A percentile compares a stretch with the other conserved stretches of the same genome.
Conservation (phyloP, 2,329 filamentous ascomycete species). For the Thielaviopsis musarum region DNA sequence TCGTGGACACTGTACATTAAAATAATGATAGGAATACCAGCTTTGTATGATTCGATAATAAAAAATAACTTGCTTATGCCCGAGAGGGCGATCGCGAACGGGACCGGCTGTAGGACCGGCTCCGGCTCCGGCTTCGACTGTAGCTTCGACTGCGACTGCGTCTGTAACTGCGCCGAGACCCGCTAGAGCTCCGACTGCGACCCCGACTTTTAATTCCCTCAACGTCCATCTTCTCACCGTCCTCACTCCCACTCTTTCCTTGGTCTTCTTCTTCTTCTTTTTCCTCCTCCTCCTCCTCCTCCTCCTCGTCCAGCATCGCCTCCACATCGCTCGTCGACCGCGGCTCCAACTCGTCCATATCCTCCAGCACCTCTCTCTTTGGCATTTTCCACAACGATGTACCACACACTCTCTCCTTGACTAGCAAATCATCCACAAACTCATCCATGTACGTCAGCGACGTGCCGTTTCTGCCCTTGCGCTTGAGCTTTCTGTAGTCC, state of each 20-base stretch:
- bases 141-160: conserved; percentile 13
- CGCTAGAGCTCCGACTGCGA: conserved; percentile 1
- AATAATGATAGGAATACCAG: not conserved
- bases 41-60: not conserved
- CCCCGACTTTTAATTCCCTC: conserved; percentile 8
- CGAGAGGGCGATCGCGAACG: not conserved
- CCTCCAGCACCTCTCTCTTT: conserved; percentile 64
- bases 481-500: conserved; percentile 69
- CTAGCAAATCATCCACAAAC: conserved; percentile 83
- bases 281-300: conserved; percentile 25
- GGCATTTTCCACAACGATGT: conserved; percentile 90
- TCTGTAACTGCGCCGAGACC: conserved; percentile 1
- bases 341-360: conserved; percentile 73
- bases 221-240: conserved; percentile 15
- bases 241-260: not conserved
- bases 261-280: conserved; percentile 15
- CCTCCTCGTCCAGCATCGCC: conserved; percentile 46
- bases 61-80: not conserved
- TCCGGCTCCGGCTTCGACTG: conserved; percentile 15
- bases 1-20: not conserved
- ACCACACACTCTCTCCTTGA: conserved; percentile 76
- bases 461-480: conserved; percentile 58
- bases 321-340: conserved; percentile 68
- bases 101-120: not conserved
- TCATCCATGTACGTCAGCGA: conserved; percentile 70